Conservation (phyloP, 192 early-diverging fungal species). For the Neocallimastix lanati region DNA sequence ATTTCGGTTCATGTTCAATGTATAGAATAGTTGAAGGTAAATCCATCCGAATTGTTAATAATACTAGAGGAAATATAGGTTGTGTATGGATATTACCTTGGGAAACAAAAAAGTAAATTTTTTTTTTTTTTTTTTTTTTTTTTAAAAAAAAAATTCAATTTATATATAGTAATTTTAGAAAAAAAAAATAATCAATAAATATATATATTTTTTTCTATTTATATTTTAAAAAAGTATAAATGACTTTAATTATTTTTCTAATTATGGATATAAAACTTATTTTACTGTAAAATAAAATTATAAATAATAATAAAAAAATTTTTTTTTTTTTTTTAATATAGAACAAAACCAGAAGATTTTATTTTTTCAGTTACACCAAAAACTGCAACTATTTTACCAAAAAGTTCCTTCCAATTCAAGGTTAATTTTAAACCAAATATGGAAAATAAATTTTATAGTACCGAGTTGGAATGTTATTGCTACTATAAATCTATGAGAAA, state of each 20-base stretch:
- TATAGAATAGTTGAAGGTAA: slow-evolving; percentile 25
- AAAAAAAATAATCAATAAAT: no score
- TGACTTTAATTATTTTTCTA: no score
- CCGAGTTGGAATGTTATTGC: slow-evolving; percentile 32
- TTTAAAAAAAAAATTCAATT: no score
- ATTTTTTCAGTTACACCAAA: slow-evolving; percentile 24
- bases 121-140: no score
- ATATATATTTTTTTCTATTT: no score
- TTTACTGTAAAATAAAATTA: no score
- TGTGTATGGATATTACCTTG: slow-evolving; percentile 31
- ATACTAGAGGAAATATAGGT: slow-evolving; percentile 31
- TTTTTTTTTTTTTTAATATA: no score
- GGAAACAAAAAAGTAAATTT: slow-evolving; percentile 9
- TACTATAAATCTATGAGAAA: slow-evolving; percentile 42
- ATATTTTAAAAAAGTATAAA: no score
- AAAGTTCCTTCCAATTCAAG: slow-evolving; percentile 18
- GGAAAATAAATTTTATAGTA: slow-evolving; percentile 31
- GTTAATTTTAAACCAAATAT: slow-evolving; percentile 24
- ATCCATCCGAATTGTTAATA: slow-evolving; percentile 21
- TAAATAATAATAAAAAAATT: no score
- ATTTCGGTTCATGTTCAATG: slow-evolving; percentile 31
- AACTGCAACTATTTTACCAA: slow-evolving; percentile 18
- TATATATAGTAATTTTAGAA: no score
- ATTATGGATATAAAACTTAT: no score
- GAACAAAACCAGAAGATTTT: slow-evolving; percentile 8